Base-by-base conservation (phyloP, 805 yeast species). In the Candida cerambycidarum region DNA sequence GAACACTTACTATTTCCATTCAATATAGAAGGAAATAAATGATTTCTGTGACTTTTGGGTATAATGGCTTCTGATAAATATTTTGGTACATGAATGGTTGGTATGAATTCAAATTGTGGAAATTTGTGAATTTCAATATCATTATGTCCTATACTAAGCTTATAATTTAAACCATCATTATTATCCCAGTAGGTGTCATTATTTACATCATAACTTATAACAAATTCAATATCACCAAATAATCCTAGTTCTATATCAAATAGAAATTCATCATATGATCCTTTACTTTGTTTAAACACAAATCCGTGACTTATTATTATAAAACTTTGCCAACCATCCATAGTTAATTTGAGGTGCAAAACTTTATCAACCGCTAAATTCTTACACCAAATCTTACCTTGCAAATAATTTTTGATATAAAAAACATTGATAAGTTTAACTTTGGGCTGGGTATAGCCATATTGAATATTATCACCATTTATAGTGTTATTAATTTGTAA, bases 321-420 rank as follows among this genome's bases (percentile, higher is more conserved):
- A 44, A 50, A 56, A 21, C 75, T 70, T 38, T 67, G 63, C 75
- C 75, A 81, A 43, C 67, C 57, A 59, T 80, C 76, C 42, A 67
- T 59, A 3, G 83, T 71, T 45, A 78, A 58, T 52, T 76, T 78
- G 27, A 80, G 53, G 28, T 57, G 52, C 23, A 69, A 44, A 5
- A 46, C 42, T 51, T 70, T 70, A 44, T 67, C 72, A 45, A 57
- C 68, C 2, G 65, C 67, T 14, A 68, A 43, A 52, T 70, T 70
- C 42, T 37, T 19, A 27, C 43, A 41, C 18, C 32, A 24, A 15
- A 49, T 14, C 16, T 43, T 42, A 10, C 53, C 53, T 14, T 32
- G 29, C 6, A 49, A 36, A 11, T 41, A 41, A 19, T 40, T 42
- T 19, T 46, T 46, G 5, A 45, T 32, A 31, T 41, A 48, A 17